These are phyloP conservation scores for Eremomyces bilateralis DNA, from an alignment of 495 filamentous ascomycete species.

Conservation along the genomic window DNA sequence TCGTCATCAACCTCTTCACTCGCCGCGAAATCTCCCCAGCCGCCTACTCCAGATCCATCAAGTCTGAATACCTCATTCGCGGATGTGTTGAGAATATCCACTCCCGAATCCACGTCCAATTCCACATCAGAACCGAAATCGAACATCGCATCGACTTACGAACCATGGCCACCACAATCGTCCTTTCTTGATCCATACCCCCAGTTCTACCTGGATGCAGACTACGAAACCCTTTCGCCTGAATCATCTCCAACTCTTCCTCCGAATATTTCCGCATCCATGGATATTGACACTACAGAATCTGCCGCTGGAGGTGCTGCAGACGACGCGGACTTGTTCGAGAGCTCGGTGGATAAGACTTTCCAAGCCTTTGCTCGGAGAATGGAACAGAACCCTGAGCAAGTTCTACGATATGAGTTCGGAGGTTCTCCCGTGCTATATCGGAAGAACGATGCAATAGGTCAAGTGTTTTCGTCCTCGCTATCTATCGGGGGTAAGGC, in stretches of 20 bases:
- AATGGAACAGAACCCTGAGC: slow-evolving; percentile 77
- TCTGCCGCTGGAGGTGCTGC: slow-evolving; percentile 26
- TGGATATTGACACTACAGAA: slow-evolving; percentile 29
- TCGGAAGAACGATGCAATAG: slow-evolving; percentile 49
- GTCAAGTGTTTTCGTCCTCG: slow-evolving; percentile 29
- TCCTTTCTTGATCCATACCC: slow-evolving; percentile 50
- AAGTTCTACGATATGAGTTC: slow-evolving; percentile 85
- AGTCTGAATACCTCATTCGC: slow-evolving; percentile 54
- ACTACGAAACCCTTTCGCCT: slow-evolving; percentile 61
- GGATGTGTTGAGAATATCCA: slow-evolving; percentile 25
- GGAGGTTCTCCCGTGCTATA: slow-evolving; percentile 64
- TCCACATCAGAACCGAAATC: slow-evolving; percentile 19
- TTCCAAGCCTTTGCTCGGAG: slow-evolving; percentile 86
- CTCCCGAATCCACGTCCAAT: slow-evolving; percentile 8
- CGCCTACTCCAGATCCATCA: slow-evolving; percentile 13
- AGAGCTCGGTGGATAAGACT: slow-evolving; percentile 60
- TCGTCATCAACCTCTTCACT: slow-evolving; percentile 18
- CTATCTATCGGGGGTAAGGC: background rate
- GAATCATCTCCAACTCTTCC: slow-evolving; percentile 21
- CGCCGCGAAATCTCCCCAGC: slow-evolving; percentile 14
- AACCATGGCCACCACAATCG: slow-evolving; percentile 54
- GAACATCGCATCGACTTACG: slow-evolving; percentile 15
- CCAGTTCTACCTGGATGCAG: slow-evolving; percentile 66
- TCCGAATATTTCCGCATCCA: slow-evolving; percentile 23
- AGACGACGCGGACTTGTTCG: slow-evolving; percentile 68